phyloP scores from a whole-genome alignment of 805 yeast species.

The Candida michaelii region DNA sequence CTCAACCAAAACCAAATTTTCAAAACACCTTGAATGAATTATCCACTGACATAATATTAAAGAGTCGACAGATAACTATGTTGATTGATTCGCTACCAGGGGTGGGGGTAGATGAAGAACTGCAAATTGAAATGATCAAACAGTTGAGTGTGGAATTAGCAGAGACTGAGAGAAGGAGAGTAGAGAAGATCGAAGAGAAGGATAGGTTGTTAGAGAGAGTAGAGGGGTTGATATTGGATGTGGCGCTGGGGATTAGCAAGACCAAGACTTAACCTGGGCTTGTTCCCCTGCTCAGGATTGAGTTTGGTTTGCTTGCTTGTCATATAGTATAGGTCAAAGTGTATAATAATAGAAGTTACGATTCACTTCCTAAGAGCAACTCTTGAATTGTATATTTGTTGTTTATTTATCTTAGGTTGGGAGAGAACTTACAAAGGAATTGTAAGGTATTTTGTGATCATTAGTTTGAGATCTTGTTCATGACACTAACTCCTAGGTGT shows the following conservation, averaged over 20 bases:
- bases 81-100: conserved; percentile 91
- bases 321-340: no score
- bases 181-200: conserved; percentile 58
- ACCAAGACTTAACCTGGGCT: conserved; percentile 27
- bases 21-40: conserved; percentile 66
- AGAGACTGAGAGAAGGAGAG: conserved; percentile 57
- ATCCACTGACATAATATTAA: conserved; percentile 79
- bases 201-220: conserved; percentile 62
- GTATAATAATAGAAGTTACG: no score
- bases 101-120: conserved; percentile 76
- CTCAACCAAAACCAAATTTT: conserved; percentile 18
- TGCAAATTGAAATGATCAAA: conserved; percentile 66
- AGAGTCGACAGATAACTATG: conserved; percentile 81
- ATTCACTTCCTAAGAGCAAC: no score
- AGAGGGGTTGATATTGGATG: conserved; percentile 61
- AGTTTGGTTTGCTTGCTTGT: no score
- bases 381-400: no score
- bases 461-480: no score
- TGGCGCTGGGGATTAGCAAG: conserved; percentile 54
- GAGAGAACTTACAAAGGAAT: no score
- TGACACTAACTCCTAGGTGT: no score
- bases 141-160: conserved; percentile 61
- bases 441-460: no score
- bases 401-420: no score
- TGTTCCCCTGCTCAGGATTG: no score